Conservation (phyloP, 1,139 yeast genomes). For the Debaryomyces fabryi region DNA sequence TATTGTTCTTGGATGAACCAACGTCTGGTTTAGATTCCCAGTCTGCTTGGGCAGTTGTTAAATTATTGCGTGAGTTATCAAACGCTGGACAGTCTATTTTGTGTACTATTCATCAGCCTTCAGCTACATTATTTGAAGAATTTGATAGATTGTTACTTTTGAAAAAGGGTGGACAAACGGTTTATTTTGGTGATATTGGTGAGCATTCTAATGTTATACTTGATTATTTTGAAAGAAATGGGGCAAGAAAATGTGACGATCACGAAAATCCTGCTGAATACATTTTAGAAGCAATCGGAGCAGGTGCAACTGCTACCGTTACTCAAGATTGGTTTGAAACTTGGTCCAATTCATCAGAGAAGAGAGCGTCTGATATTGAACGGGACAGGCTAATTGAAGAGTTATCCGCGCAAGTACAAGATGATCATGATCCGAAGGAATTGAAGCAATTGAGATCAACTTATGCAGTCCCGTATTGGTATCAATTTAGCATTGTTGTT, state of each 20-base stretch:
- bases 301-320: constrained; percentile 63
- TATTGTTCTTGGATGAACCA: constrained; percentile 87
- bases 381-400: constrained; percentile 22
- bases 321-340: constrained; percentile 48
- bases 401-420: constrained; percentile 13
- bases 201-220: constrained; percentile 60
- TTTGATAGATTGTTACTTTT: constrained; percentile 75
- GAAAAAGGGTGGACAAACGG: constrained; percentile 76
- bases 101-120: constrained; percentile 85
- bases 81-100: constrained; percentile 80
- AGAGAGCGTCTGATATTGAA: constrained; percentile 19
- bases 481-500: constrained; percentile 39
- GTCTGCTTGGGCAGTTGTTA: constrained; percentile 86
- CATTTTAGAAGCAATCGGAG: constrained; percentile 64
- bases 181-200: constrained; percentile 81
- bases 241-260: constrained; percentile 59
- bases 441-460: constrained; percentile 16
- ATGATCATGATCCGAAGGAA: constrained; percentile 9
- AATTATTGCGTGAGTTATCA: constrained; percentile 73
- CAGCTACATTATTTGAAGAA: constrained; percentile 74
- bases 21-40: constrained; percentile 93
- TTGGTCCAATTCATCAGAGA: constrained; percentile 46
- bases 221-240: constrained; percentile 68
- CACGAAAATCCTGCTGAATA: constrained; percentile 69
- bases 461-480: constrained; percentile 41